A percentile compares a stretch with the other conserved stretches of the same genome.
Conservation (phyloP, 768 basidiomycete genomes). For the Tylopilus plumbeoviolaceoides region DNA sequence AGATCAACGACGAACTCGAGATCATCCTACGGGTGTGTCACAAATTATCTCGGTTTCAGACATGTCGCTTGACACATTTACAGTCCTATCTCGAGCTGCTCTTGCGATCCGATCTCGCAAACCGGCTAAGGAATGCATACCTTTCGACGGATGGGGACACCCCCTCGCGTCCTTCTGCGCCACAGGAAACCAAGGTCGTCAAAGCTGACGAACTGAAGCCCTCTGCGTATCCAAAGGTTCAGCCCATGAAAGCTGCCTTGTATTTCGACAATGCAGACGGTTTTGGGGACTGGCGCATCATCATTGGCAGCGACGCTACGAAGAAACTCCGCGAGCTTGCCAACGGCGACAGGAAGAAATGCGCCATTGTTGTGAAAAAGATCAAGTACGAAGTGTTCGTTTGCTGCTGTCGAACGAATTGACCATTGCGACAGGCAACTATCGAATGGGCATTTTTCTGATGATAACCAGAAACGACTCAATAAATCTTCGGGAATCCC, state of each 20-base stretch:
- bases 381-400: constrained; percentile 45
- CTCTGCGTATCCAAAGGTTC: constrained; percentile 43
- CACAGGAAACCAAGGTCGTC: background rate
- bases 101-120: constrained; percentile 10
- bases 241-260: constrained; percentile 56
- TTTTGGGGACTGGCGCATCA: constrained; percentile 62
- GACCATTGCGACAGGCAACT: constrained; percentile 45
- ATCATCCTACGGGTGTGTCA: constrained; percentile 26
- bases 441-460: constrained; percentile 65
- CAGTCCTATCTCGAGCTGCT: constrained; percentile 29
- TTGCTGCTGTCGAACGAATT: background rate
- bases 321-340: constrained; percentile 46
- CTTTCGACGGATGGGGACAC: background rate
- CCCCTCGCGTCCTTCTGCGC: background rate
- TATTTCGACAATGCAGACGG: constrained; percentile 56
- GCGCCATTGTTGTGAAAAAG: constrained; percentile 59
- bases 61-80: background rate
- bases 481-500: constrained; percentile 47
- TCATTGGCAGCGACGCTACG: constrained; percentile 50
- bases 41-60: too few relatives aligned
- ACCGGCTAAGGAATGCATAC: constrained; percentile 10
- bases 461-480: constrained; percentile 62
- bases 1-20: constrained; percentile 26
- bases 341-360: constrained; percentile 42
- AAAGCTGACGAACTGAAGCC: constrained; percentile 11